Conservation (phyloP, 2,329 filamentous ascomycete species). For the Xylariaceae sp. region DNA sequence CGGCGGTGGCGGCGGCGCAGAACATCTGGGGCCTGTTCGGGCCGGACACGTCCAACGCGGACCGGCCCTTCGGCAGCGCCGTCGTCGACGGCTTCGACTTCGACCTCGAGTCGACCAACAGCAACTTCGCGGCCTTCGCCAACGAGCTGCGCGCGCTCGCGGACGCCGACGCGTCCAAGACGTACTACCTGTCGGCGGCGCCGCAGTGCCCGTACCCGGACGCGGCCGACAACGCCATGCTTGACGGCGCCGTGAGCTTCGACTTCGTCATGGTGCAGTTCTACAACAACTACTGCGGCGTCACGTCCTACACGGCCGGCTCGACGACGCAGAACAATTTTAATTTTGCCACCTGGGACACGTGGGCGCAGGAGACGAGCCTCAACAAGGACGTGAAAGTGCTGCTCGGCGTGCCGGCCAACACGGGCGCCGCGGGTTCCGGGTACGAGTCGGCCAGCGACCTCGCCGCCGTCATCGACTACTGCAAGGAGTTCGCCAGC, state of each 20-base stretch:
- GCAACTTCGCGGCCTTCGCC: constrained; percentile 56
- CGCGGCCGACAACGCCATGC: constrained; percentile 46
- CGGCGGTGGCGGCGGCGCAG: constrained; percentile 49
- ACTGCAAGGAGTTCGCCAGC: constrained; percentile 45
- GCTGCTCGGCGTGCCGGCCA: constrained; percentile 53
- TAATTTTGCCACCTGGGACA: constrained; percentile 58
- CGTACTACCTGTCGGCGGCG: constrained; percentile 55
- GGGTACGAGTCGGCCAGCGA: constrained; percentile 45
- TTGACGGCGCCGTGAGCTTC: constrained; percentile 45
- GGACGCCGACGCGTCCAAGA: constrained; percentile 41
- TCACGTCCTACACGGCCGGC: constrained; percentile 41
- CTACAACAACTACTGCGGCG: constrained; percentile 62
- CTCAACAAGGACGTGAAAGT: constrained; percentile 54
- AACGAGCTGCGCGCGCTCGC: constrained; percentile 48
- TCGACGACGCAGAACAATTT: constrained; percentile 41
- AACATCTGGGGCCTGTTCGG: constrained; percentile 67
- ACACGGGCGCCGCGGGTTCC: constrained; percentile 38
- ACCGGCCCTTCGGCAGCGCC: constrained; percentile 60
- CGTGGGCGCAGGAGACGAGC: constrained; percentile 52
- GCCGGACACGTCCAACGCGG: constrained; percentile 38
- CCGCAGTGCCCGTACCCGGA: constrained; percentile 65
- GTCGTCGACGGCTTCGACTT: constrained; percentile 70
- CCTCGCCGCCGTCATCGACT: constrained; percentile 44
- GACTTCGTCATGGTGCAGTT: constrained; percentile 60
- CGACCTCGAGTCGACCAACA: constrained; percentile 57